These are phyloP conservation scores for Farysia itapuensis DNA, from an alignment of 1,284 basidiomycete species.

Conservation along the genomic window DNA sequence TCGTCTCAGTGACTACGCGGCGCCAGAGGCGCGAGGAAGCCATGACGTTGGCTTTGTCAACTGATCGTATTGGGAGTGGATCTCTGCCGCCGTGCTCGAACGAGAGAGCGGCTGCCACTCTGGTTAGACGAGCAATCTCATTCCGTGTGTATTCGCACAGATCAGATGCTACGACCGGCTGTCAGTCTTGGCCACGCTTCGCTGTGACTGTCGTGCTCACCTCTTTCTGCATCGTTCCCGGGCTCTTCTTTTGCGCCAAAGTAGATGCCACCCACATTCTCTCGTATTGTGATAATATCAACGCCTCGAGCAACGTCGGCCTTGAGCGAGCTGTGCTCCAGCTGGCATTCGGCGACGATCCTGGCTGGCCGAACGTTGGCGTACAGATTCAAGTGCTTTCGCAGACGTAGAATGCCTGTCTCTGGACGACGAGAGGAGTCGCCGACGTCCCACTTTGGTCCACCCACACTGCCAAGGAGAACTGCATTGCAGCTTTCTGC, in stretches of 20 bases:
- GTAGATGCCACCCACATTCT: conserved; percentile 72
- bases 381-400: conserved; percentile 88
- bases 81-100: conserved; percentile 79
- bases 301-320: conserved; percentile 79
- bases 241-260: conserved; percentile 83
- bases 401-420: conserved; percentile 80
- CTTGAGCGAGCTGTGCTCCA: conserved; percentile 84
- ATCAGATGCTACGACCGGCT: conserved; percentile 15
- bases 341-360: conserved; percentile 84
- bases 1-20: conserved; percentile 63
- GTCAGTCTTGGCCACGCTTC: too few relatives aligned
- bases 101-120: conserved; percentile 77
- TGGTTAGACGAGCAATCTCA: conserved; percentile 89
- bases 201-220: too few relatives aligned
- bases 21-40: conserved; percentile 92
- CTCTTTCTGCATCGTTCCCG: conserved; percentile 60
- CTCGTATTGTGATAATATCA: conserved; percentile 89
- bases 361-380: conserved; percentile 96
- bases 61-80: conserved; percentile 82
- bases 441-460: conserved; percentile 92
- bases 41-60: conserved; percentile 98
- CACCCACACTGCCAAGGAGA: conserved; percentile 81
- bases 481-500: conserved; percentile 66
- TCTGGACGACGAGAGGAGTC: conserved; percentile 79
- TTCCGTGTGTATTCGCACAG: conserved; percentile 71